These are phyloP conservation scores for Gelatoporia subvermispora DNA, from an alignment of 768 basidiomycete genomes.

Conservation along the genomic window DNA sequence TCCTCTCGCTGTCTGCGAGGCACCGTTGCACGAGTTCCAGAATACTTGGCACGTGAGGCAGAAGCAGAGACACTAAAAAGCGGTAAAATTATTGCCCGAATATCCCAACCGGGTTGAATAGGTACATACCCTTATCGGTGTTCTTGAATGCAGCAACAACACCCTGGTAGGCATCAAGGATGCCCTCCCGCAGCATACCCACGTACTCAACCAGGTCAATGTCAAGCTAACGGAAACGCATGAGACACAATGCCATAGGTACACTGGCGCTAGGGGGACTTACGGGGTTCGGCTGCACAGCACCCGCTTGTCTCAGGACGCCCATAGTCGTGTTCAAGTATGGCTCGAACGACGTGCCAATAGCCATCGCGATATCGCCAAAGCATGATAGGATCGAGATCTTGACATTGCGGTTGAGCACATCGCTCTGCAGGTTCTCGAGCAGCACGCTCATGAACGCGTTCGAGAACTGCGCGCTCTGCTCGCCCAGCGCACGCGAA, in stretches of 20 bases:
- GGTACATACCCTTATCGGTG: constrained; percentile 60
- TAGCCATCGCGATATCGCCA: constrained; percentile 93
- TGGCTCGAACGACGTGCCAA: constrained; percentile 81
- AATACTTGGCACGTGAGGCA: constrained; percentile 68
- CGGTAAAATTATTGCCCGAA: constrained; percentile 1
- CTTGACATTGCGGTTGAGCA: constrained; percentile 91
- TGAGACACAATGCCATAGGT: not conserved
- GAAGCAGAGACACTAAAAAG: constrained; percentile 37
- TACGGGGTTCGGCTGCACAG: constrained; percentile 83
- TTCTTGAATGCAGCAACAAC: constrained; percentile 89
- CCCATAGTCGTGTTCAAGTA: constrained; percentile 88
- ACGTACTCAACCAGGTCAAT: constrained; percentile 93
- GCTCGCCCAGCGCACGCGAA: constrained; percentile 88
- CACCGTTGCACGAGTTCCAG: constrained; percentile 80
- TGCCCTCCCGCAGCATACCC: constrained; percentile 83
- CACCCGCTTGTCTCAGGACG: constrained; percentile 87
- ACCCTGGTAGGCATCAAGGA: constrained; percentile 94
- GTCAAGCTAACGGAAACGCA: constrained; percentile 50
- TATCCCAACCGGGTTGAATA: not conserved
- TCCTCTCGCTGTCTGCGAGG: constrained; percentile 75
- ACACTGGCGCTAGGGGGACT: constrained; percentile 22
- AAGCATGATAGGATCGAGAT: constrained; percentile 95
- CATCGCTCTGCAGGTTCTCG: constrained; percentile 86
- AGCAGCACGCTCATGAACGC: constrained; percentile 90
- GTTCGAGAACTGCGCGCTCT: constrained; percentile 75